Percentiles rank a stretch among this genome's conserved stretches.
These are phyloP conservation scores for Scutellaria baicalensis DNA, from an alignment of 257 asterid genomes.

Conservation along the genomic window DNA sequence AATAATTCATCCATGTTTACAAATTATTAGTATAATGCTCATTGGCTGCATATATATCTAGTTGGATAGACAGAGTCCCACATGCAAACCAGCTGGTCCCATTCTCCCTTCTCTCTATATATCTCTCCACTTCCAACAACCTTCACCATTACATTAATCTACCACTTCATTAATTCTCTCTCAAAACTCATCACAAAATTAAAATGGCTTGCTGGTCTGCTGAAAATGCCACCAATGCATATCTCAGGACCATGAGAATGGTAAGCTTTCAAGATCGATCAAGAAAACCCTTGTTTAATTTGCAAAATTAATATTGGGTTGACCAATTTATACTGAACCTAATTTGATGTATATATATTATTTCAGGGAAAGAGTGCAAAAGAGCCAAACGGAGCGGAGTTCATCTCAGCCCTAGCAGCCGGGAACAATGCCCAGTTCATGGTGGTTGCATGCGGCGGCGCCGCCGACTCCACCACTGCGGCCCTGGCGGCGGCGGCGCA, in stretches of 20 bases:
- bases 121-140: slow-evolving; percentile 16
- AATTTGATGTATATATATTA: not conserved
- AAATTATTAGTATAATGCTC: slow-evolving; percentile 7
- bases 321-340: not conserved
- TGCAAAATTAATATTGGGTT: too few species aligned
- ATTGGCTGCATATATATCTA: slow-evolving; percentile 36
- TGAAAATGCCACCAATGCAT: slow-evolving; percentile 87
- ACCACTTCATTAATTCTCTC: slow-evolving; percentile 11
- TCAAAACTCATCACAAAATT: not conserved
- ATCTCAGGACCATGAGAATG: slow-evolving; percentile 72
- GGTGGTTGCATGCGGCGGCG: slow-evolving; percentile 49
- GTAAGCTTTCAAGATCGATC: slow-evolving; percentile 24
- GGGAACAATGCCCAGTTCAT: slow-evolving; percentile 67
- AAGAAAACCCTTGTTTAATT: not conserved
- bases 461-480: slow-evolving; percentile 54
- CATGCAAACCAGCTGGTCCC: slow-evolving; percentile 31
- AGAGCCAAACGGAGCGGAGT: slow-evolving; percentile 73
- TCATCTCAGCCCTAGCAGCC: slow-evolving; percentile 85
- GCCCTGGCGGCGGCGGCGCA: slow-evolving; percentile 78
- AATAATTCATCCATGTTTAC: not conserved
- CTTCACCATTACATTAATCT: slow-evolving; percentile 11
- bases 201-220: slow-evolving; percentile 84
- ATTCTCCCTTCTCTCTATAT: slow-evolving; percentile 6
- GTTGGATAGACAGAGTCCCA: slow-evolving; percentile 42
- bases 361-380: slow-evolving; percentile 50